phyloP scores from a whole-genome alignment of 495 filamentous ascomycete genomes.

The Penicillium steckii region DNA sequence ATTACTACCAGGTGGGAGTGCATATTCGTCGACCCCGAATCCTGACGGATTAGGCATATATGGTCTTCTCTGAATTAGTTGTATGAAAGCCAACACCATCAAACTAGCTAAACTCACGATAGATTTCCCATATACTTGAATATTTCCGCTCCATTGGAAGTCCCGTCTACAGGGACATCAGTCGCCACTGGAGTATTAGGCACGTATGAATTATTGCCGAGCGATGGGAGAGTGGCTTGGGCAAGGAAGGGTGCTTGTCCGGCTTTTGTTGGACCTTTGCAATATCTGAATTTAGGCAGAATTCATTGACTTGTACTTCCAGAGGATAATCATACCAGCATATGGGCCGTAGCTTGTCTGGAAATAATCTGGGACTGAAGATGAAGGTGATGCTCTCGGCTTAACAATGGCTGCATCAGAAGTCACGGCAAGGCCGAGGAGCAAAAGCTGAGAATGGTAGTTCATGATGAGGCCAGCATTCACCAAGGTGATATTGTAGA shows the following conservation, averaged over 20 bases:
- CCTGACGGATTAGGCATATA: conserved; percentile 3
- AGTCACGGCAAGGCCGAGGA: not conserved
- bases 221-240: not conserved
- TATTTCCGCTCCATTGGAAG: not conserved
- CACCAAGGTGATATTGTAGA: too few species aligned
- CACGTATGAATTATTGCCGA: not conserved
- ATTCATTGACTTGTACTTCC: not conserved
- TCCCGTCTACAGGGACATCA: not conserved
- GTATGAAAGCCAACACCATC: not conserved
- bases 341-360: conserved; percentile 35
- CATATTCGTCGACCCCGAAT: conserved; percentile 2
- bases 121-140: conserved; percentile 5
- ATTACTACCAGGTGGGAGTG: not conserved
- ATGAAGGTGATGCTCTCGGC: not conserved
- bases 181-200: not conserved
- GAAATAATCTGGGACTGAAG: conserved; percentile 52
- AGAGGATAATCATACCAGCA: not conserved
- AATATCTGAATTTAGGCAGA: not conserved
- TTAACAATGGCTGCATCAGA: not conserved
- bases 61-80: not conserved
- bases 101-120: not conserved
- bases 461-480: not conserved
- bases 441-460: not conserved
- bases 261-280: not conserved
- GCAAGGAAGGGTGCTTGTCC: not conserved